Evolutionary conservation across 129 eudicot genomes (phyloP).

Genomic region (Flaveria trinervia): DNA sequence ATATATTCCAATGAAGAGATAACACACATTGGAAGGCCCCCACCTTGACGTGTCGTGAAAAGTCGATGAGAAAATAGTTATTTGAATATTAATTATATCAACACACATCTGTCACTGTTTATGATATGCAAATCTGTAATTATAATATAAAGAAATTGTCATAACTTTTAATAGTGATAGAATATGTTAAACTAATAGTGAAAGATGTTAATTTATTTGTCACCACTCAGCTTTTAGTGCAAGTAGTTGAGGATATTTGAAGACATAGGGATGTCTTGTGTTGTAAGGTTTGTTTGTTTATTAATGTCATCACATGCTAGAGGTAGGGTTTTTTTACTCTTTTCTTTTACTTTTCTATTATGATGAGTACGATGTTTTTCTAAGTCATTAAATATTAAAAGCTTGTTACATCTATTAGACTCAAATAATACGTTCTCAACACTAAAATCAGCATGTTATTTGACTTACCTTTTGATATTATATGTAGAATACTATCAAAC

Average conservation of each 20-base stretch:
- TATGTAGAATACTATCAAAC: too few species aligned
- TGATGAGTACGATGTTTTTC: not conserved
- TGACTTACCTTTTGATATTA: too few species aligned
- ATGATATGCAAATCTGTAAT: not conserved
- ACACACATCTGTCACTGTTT: not conserved
- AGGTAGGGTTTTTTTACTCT: not conserved
- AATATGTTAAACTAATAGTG: not conserved
- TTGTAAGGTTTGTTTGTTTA: slow-evolving; percentile 18
- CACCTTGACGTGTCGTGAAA: not conserved
- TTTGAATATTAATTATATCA: not conserved
- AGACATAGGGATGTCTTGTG: slow-evolving; percentile 25
- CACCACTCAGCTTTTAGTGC: slow-evolving; percentile 13
- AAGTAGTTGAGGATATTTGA: slow-evolving; percentile 22
- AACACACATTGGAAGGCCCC: not conserved
- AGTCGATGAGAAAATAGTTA: not conserved
- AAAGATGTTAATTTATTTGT: slow-evolving; percentile 6
- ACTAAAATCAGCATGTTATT: too few species aligned
- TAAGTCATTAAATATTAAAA: not conserved
- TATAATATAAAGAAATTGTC: not conserved
- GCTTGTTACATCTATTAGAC: not conserved
- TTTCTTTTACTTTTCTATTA: not conserved
- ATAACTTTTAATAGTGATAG: not conserved
- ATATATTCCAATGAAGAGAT: not conserved
- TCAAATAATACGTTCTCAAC: not conserved
- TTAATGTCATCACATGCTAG: slow-evolving; percentile 29